Conservation (phyloP, 768 basidiomycete species). For the Auricularia sp. region DNA sequence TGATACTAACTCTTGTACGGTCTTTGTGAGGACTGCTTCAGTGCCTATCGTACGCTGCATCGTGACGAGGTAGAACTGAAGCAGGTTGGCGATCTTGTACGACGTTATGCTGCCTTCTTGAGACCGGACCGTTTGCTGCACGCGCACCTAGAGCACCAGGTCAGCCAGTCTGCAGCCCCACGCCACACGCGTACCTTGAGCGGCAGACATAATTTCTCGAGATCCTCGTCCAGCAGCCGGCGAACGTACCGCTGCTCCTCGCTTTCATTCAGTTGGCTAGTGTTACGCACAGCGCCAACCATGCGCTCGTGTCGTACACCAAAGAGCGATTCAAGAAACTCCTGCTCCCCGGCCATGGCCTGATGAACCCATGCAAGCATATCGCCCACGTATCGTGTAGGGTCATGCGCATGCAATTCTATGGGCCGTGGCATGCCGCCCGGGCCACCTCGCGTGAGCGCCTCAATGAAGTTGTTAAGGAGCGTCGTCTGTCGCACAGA, state of each 20-base stretch:
- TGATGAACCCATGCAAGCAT: constrained; percentile 99
- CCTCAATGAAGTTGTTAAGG: constrained; percentile 72
- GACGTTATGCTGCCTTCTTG: constrained; percentile 90
- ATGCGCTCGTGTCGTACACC: constrained; percentile 58
- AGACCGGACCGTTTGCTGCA: constrained; percentile 86
- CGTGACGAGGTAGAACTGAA: constrained; percentile 89
- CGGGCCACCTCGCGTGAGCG: constrained; percentile 80
- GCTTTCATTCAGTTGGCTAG: constrained; percentile 26
- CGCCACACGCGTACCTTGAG: constrained; percentile 48
- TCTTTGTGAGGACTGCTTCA: constrained; percentile 64
- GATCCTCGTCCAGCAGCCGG: constrained; percentile 69
- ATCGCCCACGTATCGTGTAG: constrained; percentile 90
- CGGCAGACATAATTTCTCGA: constrained; percentile 80
- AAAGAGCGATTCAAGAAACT: constrained; percentile 85
- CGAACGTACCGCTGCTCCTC: constrained; percentile 74
- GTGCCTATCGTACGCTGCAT: constrained; percentile 88
- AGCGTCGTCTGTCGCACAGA: constrained; percentile 75
- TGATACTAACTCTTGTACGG: constrained; percentile 62
- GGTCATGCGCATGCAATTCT: constrained; percentile 96
- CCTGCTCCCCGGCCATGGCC: constrained; percentile 85
- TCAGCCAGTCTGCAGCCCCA: constrained; percentile 1
- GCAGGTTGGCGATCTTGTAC: constrained; percentile 88
- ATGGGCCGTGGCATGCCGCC: constrained; percentile 84
- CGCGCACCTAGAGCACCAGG: constrained; percentile 48
- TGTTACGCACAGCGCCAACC: constrained; percentile 62